Evolutionary conservation across 495 filamentous ascomycete genomes (phyloP).

Genomic region (Aspergillus baeticus): DNA sequence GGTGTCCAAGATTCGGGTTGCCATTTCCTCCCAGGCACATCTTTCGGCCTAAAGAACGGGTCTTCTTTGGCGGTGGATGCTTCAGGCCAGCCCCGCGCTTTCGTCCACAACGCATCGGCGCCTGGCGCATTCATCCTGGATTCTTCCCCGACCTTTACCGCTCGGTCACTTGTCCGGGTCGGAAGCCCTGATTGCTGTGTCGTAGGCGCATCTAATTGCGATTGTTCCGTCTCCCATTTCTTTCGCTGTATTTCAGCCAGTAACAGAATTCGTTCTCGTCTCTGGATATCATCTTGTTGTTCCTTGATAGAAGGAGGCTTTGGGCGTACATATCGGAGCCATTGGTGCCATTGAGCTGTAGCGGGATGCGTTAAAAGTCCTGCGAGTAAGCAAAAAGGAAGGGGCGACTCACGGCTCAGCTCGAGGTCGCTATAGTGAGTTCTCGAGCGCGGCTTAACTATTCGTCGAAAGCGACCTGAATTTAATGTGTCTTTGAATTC

Average conservation of each 20-base stretch:
- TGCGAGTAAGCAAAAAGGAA: background rate
- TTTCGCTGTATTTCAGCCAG: conserved; percentile 76
- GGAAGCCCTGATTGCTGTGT: conserved; percentile 42
- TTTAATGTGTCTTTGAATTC: conserved; percentile 72
- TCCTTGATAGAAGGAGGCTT: conserved; percentile 72
- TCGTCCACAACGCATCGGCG: background rate
- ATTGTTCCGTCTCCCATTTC: conserved; percentile 78
- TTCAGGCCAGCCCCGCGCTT: conserved; percentile 1
- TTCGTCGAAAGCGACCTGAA: conserved; percentile 55
- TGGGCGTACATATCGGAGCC: conserved; percentile 80
- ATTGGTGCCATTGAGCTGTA: conserved; percentile 89
- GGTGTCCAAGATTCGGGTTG: conserved; percentile 75
- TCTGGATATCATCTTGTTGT: conserved; percentile 65
- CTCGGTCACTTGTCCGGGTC: conserved; percentile 34
- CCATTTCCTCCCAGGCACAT: conserved; percentile 68
- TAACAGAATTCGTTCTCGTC: conserved; percentile 67
- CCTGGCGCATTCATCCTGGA: conserved; percentile 4
- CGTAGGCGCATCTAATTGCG: conserved; percentile 57
- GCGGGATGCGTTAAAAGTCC: conserved; percentile 18
- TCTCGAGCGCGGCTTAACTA: conserved; percentile 63
- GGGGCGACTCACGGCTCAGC: conserved; percentile 49
- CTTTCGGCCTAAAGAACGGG: conserved; percentile 59
- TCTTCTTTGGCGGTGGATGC: conserved; percentile 36
- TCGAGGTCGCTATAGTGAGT: conserved; percentile 69
- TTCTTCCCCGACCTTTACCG: conserved; percentile 23